Base-by-base conservation (phyloP, 495 filamentous ascomycete genomes). In the Daldinia loculata region DNA sequence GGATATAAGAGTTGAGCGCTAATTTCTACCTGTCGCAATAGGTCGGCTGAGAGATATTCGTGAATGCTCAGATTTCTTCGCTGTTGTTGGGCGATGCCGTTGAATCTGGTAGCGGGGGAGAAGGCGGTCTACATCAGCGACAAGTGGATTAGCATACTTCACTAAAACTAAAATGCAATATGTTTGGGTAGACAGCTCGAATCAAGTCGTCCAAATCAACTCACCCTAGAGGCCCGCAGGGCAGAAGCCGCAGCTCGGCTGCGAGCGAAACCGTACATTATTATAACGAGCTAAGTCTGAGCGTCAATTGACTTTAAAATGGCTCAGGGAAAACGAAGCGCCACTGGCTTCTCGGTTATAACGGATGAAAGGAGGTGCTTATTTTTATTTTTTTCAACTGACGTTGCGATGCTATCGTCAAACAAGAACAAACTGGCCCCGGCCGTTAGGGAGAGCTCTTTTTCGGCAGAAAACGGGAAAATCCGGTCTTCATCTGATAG, bases 41-140 rank as follows among this genome's bases (percentile, higher is more conserved):
- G 89, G 69, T 92, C 89, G 72, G 93, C 93, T 56, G 95, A 97
- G 76, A 94, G 89, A 85, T 97, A 98, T 83, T 99, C 95, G 85
- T 99, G 95, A 73, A 98, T 97, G 69, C 93, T 94, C 72, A 99
- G 88, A 71, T 90, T 90, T 80, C 95, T 89, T 84, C 89, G 90
- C 81, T 97, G 95, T 67, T 80, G 71, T 78, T 84, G 83, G 50
- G 81, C 78, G 53, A 82, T 41, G 65, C 80, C 77, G 57, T 80
- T 77, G 67, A 83, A 75, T 79, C 82, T 81, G 75, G 77, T 56
- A 58, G 80, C 74, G 73, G 83, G 81, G 32, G 81, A 71, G 63
- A 80, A 67, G 67, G 80, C 77, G 15, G 64, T 71, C 69, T 75
- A 63, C 32, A 45, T 1, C 2, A 51, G n/a, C 43, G 39, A 36